phyloP scores from a whole-genome alignment of 2,329 filamentous ascomycete genomes.

The Penicillium digitatum region DNA sequence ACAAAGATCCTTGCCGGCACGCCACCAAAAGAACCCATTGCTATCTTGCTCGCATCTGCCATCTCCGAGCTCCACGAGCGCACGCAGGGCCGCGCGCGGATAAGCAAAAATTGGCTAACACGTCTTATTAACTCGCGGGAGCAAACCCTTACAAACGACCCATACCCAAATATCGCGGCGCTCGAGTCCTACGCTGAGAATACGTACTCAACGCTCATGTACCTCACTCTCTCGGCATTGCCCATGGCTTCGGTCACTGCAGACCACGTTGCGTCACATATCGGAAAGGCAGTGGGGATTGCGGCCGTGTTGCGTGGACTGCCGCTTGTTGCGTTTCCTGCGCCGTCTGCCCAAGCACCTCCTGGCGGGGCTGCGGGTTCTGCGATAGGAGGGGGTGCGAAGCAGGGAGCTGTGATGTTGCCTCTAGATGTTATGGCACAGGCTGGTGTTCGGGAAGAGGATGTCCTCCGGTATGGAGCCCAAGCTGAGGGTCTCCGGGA shows the following conservation, averaged over 20 bases:
- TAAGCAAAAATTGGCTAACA: conserved; percentile 69
- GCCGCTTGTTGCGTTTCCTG: conserved; percentile 78
- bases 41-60: conserved; percentile 72
- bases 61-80: conserved; percentile 55
- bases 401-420: conserved; percentile 67
- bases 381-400: conserved; percentile 34
- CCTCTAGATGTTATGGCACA: conserved; percentile 89
- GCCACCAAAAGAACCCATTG: conserved; percentile 87
- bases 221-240: conserved; percentile 75
- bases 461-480: conserved; percentile 76
- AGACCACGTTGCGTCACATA: conserved; percentile 90
- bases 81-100: conserved; percentile 46
- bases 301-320: conserved; percentile 80
- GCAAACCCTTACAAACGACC: conserved; percentile 75
- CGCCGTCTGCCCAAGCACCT: conserved; percentile 55
- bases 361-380: conserved; percentile 44
- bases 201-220: conserved; percentile 89
- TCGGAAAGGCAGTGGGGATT: conserved; percentile 91
- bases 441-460: conserved; percentile 75
- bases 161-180: conserved; percentile 67
- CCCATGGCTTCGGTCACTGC: conserved; percentile 77
- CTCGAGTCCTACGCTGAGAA: conserved; percentile 90
- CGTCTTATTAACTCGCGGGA: conserved; percentile 78
- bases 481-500: conserved; percentile 78
- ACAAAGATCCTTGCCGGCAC: conserved; percentile 69